phyloP scores from a whole-genome alignment of 2,329 filamentous ascomycete species.

The Colletotrichum zoysiae region DNA sequence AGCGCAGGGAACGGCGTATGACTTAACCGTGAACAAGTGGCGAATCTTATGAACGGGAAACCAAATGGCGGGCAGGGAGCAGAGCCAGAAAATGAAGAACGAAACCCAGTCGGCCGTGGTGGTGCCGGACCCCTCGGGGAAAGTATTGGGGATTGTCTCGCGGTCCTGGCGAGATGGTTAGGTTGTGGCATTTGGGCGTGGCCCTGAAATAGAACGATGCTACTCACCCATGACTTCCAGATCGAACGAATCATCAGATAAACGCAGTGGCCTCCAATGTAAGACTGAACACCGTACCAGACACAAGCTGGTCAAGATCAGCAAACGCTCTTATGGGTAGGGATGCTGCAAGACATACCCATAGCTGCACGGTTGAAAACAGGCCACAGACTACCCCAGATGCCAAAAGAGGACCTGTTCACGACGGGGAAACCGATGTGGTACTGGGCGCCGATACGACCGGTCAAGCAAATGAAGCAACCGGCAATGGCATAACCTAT shows the following conservation, averaged over 20 bases:
- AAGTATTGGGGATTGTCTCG: constrained; percentile 72
- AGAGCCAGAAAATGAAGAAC: constrained; percentile 89
- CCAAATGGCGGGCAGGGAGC: constrained; percentile 86
- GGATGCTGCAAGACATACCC: constrained; percentile 54
- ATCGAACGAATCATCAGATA: constrained; percentile 91
- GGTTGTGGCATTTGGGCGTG: not conserved
- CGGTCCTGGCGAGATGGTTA: constrained; percentile 52
- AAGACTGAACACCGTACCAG: constrained; percentile 89
- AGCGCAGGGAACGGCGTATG: constrained; percentile 85
- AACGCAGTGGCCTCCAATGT: constrained; percentile 87
- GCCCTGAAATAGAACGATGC: no score
- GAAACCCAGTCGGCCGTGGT: constrained; percentile 81
- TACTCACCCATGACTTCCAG: constrained; percentile 75
- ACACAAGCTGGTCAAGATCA: constrained; percentile 69
- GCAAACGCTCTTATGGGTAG: not conserved
- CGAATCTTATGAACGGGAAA: constrained; percentile 90
- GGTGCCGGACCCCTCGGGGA: constrained; percentile 74
- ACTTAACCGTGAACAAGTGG: constrained; percentile 92
- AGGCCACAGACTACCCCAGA: constrained; percentile 91
- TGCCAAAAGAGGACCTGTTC: constrained; percentile 82
- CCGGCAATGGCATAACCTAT: constrained; percentile 84
- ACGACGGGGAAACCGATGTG: constrained; percentile 92
- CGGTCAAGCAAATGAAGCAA: constrained; percentile 81
- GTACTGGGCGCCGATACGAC: constrained; percentile 86
- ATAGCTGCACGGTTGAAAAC: constrained; percentile 91